Evolutionary conservation across 2,329 filamentous ascomycete genomes (phyloP), one percentile per base, ranked within the genome.

Genomic region (Cercospora berteroae): DNA sequence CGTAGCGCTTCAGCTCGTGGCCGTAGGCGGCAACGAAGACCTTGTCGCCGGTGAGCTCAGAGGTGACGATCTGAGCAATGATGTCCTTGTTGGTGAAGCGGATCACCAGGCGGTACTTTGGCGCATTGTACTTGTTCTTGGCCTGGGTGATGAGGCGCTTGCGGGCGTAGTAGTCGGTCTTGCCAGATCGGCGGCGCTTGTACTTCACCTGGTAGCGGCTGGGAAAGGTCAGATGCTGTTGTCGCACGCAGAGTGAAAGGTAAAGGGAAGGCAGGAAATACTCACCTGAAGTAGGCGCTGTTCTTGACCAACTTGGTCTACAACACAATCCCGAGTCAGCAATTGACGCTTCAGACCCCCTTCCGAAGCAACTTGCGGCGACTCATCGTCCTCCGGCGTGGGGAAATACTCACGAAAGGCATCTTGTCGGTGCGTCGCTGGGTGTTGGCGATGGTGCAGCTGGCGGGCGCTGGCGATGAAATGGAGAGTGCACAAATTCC

Each of bases 91-190:
- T 79, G 76, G 78, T 80, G 78, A 80, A 80, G 74, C 95, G 95
- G 82, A 99, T 93, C 76, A 99, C 95, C 81, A 99, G 91, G 81
- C 95, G 92, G 91, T 99, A 98, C 90, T 99, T 99, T 85, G 95
- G 95, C 73, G 95, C 91, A 86, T 96, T 96, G 91, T 98, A 99
- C 91, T 99, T 99, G 93, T 99, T 99, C 93, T 98, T 99, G 86
- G 95, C 95, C 89, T 99, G 95, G 87, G 93, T 94, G 88, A 98
- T 95, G 84, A 99, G 89, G 81, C 95, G 91, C 92, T 98, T 98
- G 84, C 95, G 94, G 82, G 95, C 95, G 84, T 97, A 98, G 93
- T 99, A 99, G 84, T 99, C 95, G 87, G 95, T 99, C 92, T 99
- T 99, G 82, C 95, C 95, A 80, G 90, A 81, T 77, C 92, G 89